A percentile compares a stretch with the other conserved stretches of the same genome.
These are phyloP conservation scores for Excoecaria agallocha DNA, from an alignment of 345 rosid species.

Conservation along the genomic window DNA sequence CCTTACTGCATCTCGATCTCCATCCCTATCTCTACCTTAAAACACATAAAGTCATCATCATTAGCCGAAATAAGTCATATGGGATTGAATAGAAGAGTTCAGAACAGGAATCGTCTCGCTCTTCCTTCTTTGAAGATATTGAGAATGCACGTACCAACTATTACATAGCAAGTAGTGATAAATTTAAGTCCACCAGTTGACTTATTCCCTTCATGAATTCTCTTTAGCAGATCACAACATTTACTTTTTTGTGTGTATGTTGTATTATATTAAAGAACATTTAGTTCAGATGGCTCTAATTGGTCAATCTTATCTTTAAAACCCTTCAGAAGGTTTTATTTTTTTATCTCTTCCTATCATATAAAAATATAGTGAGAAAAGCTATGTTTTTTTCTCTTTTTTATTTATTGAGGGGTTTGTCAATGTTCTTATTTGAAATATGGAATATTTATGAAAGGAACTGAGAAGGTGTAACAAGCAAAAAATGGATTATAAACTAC, in stretches of 20 bases:
- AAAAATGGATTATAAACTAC: not conserved
- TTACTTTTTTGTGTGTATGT: constrained; percentile 65
- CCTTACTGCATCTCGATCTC: too few relatives aligned
- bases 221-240: constrained; percentile 54
- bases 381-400: not conserved
- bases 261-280: constrained; percentile 59
- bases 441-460: not conserved
- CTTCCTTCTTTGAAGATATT: constrained; percentile 50
- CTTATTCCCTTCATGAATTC: constrained; percentile 82
- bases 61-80: constrained; percentile 78
- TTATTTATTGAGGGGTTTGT: too few relatives aligned
- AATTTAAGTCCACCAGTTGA: constrained; percentile 82
- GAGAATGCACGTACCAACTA: constrained; percentile 54
- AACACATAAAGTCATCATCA: too few relatives aligned
- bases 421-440: not conserved
- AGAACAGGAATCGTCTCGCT: constrained; percentile 72
- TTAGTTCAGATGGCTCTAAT: constrained; percentile 62
- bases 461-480: not conserved
- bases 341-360: constrained; percentile 87
- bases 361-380: constrained; percentile 37
- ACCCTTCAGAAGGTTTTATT: constrained; percentile 61
- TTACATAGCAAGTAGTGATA: constrained; percentile 74
- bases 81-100: constrained; percentile 60
- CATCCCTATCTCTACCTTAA: too few relatives aligned
- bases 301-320: constrained; percentile 80